Evolutionary conservation across 2,329 filamentous ascomycete genomes (phyloP).

Genomic region (Epichloe uncinata): DNA sequence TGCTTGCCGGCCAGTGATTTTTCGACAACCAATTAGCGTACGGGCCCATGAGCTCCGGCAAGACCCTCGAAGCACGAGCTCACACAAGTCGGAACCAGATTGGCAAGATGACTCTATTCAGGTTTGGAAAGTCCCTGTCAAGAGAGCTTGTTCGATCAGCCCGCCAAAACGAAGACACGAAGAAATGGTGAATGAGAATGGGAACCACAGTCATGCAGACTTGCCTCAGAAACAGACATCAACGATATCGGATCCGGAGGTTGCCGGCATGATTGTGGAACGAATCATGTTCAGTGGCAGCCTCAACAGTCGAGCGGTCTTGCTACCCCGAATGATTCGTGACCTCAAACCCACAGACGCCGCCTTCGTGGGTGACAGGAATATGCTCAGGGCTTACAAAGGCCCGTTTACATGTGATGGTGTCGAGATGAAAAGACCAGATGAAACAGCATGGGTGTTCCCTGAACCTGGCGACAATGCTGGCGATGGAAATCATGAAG

Average conservation of each 20-base stretch:
- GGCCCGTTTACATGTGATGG: conserved; percentile 36
- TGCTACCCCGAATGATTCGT: conserved; percentile 15
- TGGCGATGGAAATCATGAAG: conserved; percentile 5
- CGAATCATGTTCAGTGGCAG: conserved; percentile 23
- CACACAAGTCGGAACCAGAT: conserved; percentile 37
- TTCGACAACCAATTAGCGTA: conserved; percentile 71
- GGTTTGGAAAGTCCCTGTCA: conserved; percentile 65
- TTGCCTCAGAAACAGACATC: conserved; percentile 5
- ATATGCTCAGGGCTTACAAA: conserved; percentile 53
- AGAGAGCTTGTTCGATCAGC: conserved; percentile 18
- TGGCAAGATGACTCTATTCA: conserved; percentile 65
- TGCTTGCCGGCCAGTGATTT: conserved; percentile 73
- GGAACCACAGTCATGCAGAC: not conserved
- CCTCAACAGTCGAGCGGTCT: conserved; percentile 11
- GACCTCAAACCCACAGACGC: conserved; percentile 17
- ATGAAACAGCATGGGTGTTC: conserved; percentile 17
- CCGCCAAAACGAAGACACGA: conserved; percentile 21
- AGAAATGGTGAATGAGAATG: conserved; percentile 5
- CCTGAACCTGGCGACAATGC: conserved; percentile 8
- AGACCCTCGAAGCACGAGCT: conserved; percentile 22
- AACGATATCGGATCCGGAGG: conserved; percentile 15
- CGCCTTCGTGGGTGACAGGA: conserved; percentile 48
- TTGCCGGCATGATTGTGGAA: conserved; percentile 20
- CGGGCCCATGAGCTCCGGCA: conserved; percentile 51
- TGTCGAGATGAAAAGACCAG: conserved; percentile 7